Base-by-base conservation (phyloP, 441 rosid genomes). In the Erodium texanum region DNA sequence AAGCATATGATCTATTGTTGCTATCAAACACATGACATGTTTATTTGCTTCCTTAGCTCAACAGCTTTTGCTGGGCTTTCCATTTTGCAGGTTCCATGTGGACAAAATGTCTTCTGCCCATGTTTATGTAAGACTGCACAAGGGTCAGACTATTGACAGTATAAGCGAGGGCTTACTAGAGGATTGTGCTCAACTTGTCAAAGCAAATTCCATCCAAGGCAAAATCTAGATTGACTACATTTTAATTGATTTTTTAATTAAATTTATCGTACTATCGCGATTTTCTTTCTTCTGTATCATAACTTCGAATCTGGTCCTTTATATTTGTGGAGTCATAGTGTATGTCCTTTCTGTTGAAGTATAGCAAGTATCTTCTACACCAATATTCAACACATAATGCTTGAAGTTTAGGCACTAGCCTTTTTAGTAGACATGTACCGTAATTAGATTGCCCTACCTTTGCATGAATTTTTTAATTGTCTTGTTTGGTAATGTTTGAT, bases 81-180 rank as follows among this genome's bases (percentile, higher is more conserved):
- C 65, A 63, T 71, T 54, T 74, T 79, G 76, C 78, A 93, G 99
- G 99, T 93, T 93, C 73, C 99, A 93, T 71, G 97, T 93, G 66
- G 99, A 93, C 72, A 91, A 91, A 76, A 93, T 93, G 97, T 93
- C 99, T 27, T 93, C 99, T 24, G 97, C 97, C 24, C 99, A 93
- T 80, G 99, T 93, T 71, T 93, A 93, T 83, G 24, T 93, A 67
- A 85, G 99, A 80, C 82, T 93, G 67, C 93, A 87, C 24, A 91
- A 82, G 71, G 93, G 96, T 68, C 96, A 94, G 82, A 79, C 89
- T 4, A 81, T 94, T 68, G 99, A 91, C 82, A 83, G 78, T 77
- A 91, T 91, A 8, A 86, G 85, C 65, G 96, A 87, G 80, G 96
- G 92, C 63, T 76, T 94, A 70, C 76, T 91, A 24, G 96, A 91